Evolutionary conservation across 768 basidiomycete species (phyloP).

Genomic region (Lactarius evosmus): DNA sequence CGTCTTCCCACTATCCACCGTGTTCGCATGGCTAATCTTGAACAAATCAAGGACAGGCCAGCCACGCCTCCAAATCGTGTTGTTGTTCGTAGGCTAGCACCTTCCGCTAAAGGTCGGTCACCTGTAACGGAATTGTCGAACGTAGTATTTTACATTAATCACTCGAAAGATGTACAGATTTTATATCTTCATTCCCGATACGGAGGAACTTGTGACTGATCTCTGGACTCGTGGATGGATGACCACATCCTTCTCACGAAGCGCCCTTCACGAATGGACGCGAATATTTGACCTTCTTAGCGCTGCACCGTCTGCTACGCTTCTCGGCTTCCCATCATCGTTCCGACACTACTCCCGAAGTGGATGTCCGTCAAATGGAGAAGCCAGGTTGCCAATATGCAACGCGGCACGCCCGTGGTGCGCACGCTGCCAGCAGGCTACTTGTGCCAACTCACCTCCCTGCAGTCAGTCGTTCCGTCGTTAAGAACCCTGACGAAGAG

Average conservation of each 20-base stretch:
- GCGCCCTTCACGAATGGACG: conserved; percentile 1
- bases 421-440: neutral
- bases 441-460: neutral
- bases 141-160: neutral
- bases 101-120: neutral
- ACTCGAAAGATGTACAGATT: neutral
- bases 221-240: neutral
- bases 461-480: neutral
- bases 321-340: conserved; percentile 6
- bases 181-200: neutral
- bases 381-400: conserved; percentile 9
- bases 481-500: neutral
- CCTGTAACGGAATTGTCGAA: neutral
- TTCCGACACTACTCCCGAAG: conserved; percentile 1
- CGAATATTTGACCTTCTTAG: conserved; percentile 1
- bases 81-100: neutral
- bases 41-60: neutral
- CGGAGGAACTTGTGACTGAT: neutral
- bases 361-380: conserved; percentile 7
- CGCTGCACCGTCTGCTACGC: neutral
- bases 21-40: conserved; percentile 3
- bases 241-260: conserved; percentile 9
- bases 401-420: neutral
- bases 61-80: conserved; percentile 18
- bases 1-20: neutral